Evolutionary conservation across 208 protist genomes (phyloP).

Genomic region (Histomonas meleagridis): DNA sequence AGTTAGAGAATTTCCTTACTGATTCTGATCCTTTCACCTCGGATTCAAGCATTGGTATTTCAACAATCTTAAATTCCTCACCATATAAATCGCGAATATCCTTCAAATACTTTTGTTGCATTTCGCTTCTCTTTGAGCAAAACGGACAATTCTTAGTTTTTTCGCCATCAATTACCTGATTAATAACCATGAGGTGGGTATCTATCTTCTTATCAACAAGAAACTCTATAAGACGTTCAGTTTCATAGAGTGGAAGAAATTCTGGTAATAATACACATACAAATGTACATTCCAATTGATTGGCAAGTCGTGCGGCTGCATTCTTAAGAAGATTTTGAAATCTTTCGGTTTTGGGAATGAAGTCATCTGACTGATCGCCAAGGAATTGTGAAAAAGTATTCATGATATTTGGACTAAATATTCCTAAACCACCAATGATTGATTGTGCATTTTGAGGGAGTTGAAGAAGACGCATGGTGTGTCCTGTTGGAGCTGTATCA

Average conservation of each 20-base stretch:
- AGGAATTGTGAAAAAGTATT: background rate
- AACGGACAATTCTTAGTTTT: background rate
- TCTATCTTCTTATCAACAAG: conserved; percentile 57
- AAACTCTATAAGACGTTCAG: conserved; percentile 89
- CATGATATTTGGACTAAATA: background rate
- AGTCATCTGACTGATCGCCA: background rate
- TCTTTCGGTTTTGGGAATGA: background rate
- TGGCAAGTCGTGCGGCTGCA: conserved; percentile 47
- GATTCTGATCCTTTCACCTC: conserved; percentile 29
- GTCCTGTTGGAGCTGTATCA: conserved; percentile 95
- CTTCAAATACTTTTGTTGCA: background rate
- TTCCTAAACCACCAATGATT: background rate
- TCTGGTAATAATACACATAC: conserved; percentile 93
- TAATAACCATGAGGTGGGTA: background rate
- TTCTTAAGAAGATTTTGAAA: conserved; percentile 6
- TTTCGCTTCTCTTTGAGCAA: background rate
- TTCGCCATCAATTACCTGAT: conserved; percentile 5
- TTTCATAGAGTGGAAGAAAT: conserved; percentile 95
- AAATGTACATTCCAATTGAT: conserved; percentile 72
- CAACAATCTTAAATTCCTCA: conserved; percentile 28
- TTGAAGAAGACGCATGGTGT: conserved; percentile 60
- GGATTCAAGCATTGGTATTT: background rate
- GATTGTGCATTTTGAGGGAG: background rate
- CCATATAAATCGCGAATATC: conserved; percentile 25
- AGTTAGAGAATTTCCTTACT: background rate